Conservation (phyloP, 148 eudicot genomes). For the Rhododendron henanense region DNA sequence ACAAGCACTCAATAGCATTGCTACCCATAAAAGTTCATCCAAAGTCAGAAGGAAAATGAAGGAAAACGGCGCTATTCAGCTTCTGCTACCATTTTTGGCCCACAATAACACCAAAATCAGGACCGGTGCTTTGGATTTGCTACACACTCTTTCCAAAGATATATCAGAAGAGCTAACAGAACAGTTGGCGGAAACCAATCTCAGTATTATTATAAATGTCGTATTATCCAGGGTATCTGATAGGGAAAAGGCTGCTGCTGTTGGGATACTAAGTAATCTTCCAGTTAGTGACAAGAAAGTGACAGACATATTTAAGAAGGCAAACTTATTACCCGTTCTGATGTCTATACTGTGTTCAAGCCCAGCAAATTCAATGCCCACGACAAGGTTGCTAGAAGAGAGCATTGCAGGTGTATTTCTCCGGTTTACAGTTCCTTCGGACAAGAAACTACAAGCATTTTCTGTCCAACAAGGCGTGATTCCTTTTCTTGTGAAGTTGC, state of each 20-base stretch:
- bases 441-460: slow-evolving; percentile 56
- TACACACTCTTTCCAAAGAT: slow-evolving; percentile 52
- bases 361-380: slow-evolving; percentile 21
- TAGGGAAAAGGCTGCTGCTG: slow-evolving; percentile 59
- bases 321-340: slow-evolving; percentile 50
- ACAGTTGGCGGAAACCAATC: slow-evolving; percentile 42
- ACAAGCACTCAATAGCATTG: slow-evolving; percentile 61
- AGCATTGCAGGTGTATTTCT: slow-evolving; percentile 51
- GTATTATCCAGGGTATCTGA: slow-evolving; percentile 46
- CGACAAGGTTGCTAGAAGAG: slow-evolving; percentile 39
- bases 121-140: slow-evolving; percentile 44
- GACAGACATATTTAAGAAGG: slow-evolving; percentile 50
- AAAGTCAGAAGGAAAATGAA: slow-evolving; percentile 52
- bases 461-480: slow-evolving; percentile 56
- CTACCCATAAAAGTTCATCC: slow-evolving; percentile 41
- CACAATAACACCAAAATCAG: slow-evolving; percentile 47
- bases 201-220: slow-evolving; percentile 34
- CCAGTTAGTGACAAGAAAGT: slow-evolving; percentile 54
- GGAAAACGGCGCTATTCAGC: slow-evolving; percentile 56
- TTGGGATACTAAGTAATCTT: slow-evolving; percentile 65
- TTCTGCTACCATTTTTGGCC: slow-evolving; percentile 59
- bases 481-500: slow-evolving; percentile 54
- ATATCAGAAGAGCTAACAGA: slow-evolving; percentile 36
- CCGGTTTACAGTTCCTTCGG: slow-evolving; percentile 64
- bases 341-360: slow-evolving; percentile 41